Percentiles rank a stretch among this genome's conserved stretches.
These are phyloP conservation scores for Phytophthora boehmeriae DNA, from an alignment of 352 stramenopile genomes.

Conservation along the genomic window DNA sequence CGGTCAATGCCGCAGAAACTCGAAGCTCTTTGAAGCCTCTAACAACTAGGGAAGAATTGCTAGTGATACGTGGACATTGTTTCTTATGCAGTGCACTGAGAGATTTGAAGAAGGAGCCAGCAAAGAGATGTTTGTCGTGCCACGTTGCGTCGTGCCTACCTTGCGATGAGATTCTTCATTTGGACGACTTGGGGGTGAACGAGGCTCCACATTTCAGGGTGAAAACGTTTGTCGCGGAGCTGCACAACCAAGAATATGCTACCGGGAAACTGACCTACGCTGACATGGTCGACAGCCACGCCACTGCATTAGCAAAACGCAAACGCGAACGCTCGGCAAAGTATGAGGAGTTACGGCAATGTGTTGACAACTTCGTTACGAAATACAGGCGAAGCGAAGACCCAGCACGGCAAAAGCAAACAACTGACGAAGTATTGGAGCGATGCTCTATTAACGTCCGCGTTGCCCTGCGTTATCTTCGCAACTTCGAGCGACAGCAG, in stretches of 20 bases:
- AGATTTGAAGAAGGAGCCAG: slow-evolving; percentile 5
- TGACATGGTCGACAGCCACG: neutral
- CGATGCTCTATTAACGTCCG: slow-evolving; percentile 22
- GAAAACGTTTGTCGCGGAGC: slow-evolving; percentile 15
- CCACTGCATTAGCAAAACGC: neutral
- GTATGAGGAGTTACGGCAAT: slow-evolving; percentile 28
- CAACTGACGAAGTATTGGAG: slow-evolving; percentile 21
- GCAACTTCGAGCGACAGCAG: slow-evolving; percentile 30
- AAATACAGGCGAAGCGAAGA: slow-evolving; percentile 3
- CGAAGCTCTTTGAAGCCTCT: neutral
- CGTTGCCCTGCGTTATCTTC: slow-evolving; percentile 33
- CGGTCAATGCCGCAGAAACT: slow-evolving; percentile 3
- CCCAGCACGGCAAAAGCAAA: slow-evolving; percentile 7
- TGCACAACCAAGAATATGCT: neutral
- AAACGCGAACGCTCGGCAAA: slow-evolving; percentile 10
- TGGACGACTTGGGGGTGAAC: slow-evolving; percentile 68
- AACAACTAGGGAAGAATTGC: neutral
- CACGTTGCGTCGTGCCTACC: slow-evolving; percentile 42
- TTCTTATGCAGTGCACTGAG: slow-evolving; percentile 41
- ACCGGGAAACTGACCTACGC: neutral
- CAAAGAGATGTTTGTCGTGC: slow-evolving; percentile 57
- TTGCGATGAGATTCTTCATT: slow-evolving; percentile 58
- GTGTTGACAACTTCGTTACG: slow-evolving; percentile 34
- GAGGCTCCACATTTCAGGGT: slow-evolving; percentile 57
- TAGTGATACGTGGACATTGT: slow-evolving; percentile 19